Percentiles rank a stretch among this genome's conserved stretches.
phyloP scores from a whole-genome alignment of 257 asterid species.

The Solanum bulbocastanum region DNA sequence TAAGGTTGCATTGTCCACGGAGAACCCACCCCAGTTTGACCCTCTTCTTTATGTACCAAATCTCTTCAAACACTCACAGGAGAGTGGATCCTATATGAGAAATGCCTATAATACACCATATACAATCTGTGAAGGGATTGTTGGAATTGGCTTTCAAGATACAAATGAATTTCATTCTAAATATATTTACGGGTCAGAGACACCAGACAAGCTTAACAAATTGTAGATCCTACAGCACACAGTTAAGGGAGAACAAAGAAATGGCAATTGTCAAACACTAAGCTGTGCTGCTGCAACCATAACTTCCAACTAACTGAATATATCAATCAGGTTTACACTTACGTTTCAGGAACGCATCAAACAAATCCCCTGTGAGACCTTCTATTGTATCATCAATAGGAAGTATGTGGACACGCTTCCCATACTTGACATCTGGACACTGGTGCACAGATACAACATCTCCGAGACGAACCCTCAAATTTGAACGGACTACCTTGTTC shows the following conservation, averaged over 20 bases:
- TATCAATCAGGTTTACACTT: background rate
- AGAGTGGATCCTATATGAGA: background rate
- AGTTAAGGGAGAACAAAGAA: background rate
- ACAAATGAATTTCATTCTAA: background rate
- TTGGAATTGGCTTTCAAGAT: background rate
- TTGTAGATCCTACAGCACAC: background rate
- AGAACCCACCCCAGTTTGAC: background rate
- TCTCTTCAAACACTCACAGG: background rate
- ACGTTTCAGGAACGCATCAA: constrained; percentile 36
- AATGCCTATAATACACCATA: background rate
- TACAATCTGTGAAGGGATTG: background rate
- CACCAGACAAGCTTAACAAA: background rate
- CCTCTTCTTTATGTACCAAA: background rate
- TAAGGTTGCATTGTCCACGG: background rate
- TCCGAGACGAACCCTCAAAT: constrained; percentile 53
- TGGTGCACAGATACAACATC: constrained; percentile 47
- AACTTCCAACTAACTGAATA: background rate
- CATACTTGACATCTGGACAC: constrained; percentile 35
- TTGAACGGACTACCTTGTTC: constrained; percentile 61
- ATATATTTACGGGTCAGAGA: background rate
- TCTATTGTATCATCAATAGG: constrained; percentile 43
- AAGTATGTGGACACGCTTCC: constrained; percentile 34
- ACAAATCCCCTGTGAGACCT: constrained; percentile 40
- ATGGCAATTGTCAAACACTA: background rate
- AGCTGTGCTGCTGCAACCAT: background rate